These are phyloP conservation scores for Rhizopus arrhizus DNA, from an alignment of 371 early-diverging fungal genomes.

Conservation along the genomic window DNA sequence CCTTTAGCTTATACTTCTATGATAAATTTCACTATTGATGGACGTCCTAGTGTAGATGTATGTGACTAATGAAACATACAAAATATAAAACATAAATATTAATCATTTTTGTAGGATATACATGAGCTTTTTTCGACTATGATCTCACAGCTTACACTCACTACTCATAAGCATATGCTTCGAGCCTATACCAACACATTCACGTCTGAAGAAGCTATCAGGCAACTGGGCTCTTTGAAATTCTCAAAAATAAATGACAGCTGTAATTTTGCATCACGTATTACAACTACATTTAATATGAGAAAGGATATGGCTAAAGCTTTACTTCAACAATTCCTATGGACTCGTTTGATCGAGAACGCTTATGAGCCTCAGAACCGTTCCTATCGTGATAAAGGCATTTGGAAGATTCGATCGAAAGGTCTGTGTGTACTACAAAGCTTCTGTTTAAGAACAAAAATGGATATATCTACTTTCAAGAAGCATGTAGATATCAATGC, in stretches of 20 bases:
- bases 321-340: constrained; percentile 48
- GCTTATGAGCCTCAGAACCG: constrained; percentile 36
- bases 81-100: neutral
- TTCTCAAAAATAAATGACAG: constrained; percentile 31
- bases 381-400: constrained; percentile 36
- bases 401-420: constrained; percentile 45
- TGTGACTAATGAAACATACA: neutral
- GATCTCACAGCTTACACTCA: constrained; percentile 10
- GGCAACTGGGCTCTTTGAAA: constrained; percentile 33
- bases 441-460: constrained; percentile 20
- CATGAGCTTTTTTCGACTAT: constrained; percentile 27
- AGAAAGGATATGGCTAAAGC: constrained; percentile 56
- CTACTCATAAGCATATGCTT: constrained; percentile 39
- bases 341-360: constrained; percentile 44
- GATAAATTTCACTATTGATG: constrained; percentile 39
- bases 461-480: constrained; percentile 4
- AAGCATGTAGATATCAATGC: constrained; percentile 5
- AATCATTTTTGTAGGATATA: constrained; percentile 18
- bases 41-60: constrained; percentile 42
- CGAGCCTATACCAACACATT: constrained; percentile 44
- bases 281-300: constrained; percentile 56
- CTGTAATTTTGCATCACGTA: constrained; percentile 24
- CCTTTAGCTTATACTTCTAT: constrained; percentile 28
- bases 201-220: constrained; percentile 52
- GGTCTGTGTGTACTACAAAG: constrained; percentile 46